These are phyloP conservation scores for Fusarium neocosmosporiellum DNA, from an alignment of 2,329 filamentous ascomycete genomes.

Conservation along the genomic window DNA sequence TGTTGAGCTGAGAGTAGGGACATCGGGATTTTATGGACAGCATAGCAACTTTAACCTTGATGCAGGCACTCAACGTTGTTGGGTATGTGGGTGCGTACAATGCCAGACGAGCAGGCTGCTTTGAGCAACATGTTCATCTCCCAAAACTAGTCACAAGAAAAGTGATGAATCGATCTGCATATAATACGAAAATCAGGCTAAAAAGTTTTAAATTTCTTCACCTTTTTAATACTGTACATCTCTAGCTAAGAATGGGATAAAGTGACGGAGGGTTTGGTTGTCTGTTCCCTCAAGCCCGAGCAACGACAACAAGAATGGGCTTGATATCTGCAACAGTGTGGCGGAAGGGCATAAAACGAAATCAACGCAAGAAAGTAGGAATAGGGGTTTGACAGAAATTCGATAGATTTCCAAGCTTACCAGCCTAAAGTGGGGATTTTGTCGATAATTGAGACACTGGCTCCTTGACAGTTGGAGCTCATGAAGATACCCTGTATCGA, in stretches of 20 bases:
- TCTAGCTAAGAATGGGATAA: background rate
- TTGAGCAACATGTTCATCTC: background rate
- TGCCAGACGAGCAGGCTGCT: background rate
- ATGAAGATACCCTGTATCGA: background rate
- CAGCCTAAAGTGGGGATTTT: background rate
- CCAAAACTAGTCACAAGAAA: background rate
- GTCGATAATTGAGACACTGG: background rate
- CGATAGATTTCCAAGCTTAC: background rate
- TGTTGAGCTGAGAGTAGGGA: background rate
- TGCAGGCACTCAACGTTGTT: background rate
- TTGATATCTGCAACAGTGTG: background rate
- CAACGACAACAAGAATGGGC: no score
- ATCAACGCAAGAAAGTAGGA: background rate
- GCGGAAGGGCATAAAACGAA: background rate
- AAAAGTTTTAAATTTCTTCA: no score
- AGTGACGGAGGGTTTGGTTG: background rate
- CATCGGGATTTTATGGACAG: background rate
- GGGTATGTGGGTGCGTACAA: background rate
- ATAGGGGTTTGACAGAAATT: background rate
- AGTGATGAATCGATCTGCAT: background rate
- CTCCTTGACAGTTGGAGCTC: background rate
- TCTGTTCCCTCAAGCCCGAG: no score
- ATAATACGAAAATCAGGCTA: no score
- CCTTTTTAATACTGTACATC: no score
- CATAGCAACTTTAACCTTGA: background rate